Evolutionary conservation across 176 grass and related monocot species (phyloP).

Genomic region (Zoysia pacifica): DNA sequence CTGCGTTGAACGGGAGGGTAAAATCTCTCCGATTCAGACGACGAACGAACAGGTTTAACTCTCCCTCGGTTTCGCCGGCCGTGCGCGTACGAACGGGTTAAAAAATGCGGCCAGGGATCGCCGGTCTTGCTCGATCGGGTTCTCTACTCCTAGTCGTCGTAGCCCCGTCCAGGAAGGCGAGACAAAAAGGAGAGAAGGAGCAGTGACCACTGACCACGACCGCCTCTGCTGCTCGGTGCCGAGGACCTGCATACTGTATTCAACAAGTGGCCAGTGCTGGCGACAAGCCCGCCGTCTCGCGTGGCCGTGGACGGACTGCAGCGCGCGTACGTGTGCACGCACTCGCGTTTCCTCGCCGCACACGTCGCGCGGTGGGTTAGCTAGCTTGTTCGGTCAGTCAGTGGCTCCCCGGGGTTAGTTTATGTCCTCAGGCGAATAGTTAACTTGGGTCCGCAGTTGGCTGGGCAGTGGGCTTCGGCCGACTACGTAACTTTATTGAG

Average conservation of each 20-base stretch:
- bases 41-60: conserved; percentile 18
- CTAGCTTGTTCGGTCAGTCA: not conserved
- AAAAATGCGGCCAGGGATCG: not conserved
- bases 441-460: not conserved
- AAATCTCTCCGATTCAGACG: too few species aligned
- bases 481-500: not conserved
- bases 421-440: not conserved
- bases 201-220: too few species aligned
- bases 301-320: not conserved
- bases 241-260: too few species aligned
- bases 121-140: not conserved
- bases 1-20: too few species aligned
- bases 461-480: too few species aligned
- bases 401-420: not conserved
- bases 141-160: not conserved
- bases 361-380: not conserved
- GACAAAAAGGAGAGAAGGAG: not conserved
- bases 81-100: conserved; percentile 13
- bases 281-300: not conserved
- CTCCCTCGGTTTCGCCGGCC: not conserved
- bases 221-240: too few species aligned
- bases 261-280: not conserved
- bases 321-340: not conserved
- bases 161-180: not conserved
- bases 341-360: conserved; percentile 7